A percentile compares a stretch with the other conserved stretches of the same genome.
phyloP scores from a whole-genome alignment of 176 grass and related monocot species.

The Triticum aestivum region DNA sequence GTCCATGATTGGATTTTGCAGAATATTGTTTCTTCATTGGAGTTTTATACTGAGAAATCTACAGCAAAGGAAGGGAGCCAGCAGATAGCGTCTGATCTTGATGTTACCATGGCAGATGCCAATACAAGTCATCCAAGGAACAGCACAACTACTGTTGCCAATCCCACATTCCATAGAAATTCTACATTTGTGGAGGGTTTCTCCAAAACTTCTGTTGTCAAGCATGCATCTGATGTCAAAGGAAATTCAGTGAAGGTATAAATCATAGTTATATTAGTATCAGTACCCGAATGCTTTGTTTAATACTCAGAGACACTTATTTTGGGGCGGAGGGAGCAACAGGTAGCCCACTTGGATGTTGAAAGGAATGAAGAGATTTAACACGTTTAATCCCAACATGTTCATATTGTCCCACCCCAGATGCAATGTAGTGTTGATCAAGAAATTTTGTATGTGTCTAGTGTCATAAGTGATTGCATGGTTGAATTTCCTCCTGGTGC shows the following conservation, averaged over 20 bases:
- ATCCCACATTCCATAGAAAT: constrained; percentile 67
- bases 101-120: constrained; percentile 92
- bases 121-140: constrained; percentile 55
- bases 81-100: constrained; percentile 57
- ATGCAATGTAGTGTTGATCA: background rate
- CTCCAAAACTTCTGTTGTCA: constrained; percentile 95
- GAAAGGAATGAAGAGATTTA: constrained; percentile 1
- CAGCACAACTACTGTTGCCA: constrained; percentile 40
- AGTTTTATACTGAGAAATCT: constrained; percentile 68
- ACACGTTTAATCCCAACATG: background rate
- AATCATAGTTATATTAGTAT: background rate
- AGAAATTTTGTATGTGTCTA: background rate
- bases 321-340: background rate
- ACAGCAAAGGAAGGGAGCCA: constrained; percentile 58
- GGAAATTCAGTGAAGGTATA: constrained; percentile 89
- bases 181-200: constrained; percentile 94
- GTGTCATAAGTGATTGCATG: background rate
- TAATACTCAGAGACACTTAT: background rate
- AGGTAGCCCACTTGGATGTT: background rate
- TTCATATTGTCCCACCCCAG: background rate
- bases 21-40: constrained; percentile 71
- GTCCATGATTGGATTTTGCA: constrained; percentile 88
- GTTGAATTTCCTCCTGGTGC: constrained; percentile 23
- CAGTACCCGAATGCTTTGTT: background rate
- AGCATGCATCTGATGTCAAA: constrained; percentile 77